These are phyloP conservation scores for Quercus agrifolia DNA, from an alignment of 306 rosid genomes.

Conservation along the genomic window DNA sequence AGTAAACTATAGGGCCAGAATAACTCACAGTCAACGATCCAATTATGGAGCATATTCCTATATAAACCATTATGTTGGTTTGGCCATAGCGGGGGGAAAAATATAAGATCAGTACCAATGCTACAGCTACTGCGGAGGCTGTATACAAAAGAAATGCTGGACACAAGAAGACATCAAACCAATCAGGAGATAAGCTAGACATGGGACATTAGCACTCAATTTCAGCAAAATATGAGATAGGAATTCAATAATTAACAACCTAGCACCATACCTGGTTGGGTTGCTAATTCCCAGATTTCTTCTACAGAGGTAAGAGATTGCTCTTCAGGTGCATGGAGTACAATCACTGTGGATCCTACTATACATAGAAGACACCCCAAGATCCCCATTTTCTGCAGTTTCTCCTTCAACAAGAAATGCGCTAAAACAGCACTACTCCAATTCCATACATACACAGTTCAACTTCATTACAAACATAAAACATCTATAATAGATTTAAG, in stretches of 20 bases:
- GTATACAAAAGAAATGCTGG: constrained; percentile 79
- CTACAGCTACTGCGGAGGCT: constrained; percentile 60
- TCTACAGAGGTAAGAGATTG: constrained; percentile 50
- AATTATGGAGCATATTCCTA: constrained; percentile 73
- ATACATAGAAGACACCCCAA: constrained; percentile 86
- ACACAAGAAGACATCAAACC: constrained; percentile 12
- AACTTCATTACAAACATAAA: constrained; percentile 1
- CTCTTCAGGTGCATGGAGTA: constrained; percentile 79
- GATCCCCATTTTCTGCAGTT: constrained; percentile 81
- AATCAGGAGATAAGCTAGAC: background rate
- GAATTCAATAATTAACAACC: constrained; percentile 4
- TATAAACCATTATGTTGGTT: constrained; percentile 64
- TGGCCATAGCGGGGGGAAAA: constrained; percentile 80
- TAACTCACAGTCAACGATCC: constrained; percentile 81
- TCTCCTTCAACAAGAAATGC: constrained; percentile 77
- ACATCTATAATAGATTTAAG: background rate
- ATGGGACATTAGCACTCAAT: background rate
- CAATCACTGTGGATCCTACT: constrained; percentile 69
- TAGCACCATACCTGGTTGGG: constrained; percentile 63
- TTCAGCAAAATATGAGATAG: background rate
- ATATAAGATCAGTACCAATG: constrained; percentile 57
- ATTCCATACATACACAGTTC: constrained; percentile 6
- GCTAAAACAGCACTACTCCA: constrained; percentile 76
- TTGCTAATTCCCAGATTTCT: constrained; percentile 80
- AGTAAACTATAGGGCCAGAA: background rate